Evolutionary conservation across 2,329 filamentous ascomycete genomes (phyloP), one percentile per base, ranked within the genome.

Genomic region (Colletotrichum sp.): DNA sequence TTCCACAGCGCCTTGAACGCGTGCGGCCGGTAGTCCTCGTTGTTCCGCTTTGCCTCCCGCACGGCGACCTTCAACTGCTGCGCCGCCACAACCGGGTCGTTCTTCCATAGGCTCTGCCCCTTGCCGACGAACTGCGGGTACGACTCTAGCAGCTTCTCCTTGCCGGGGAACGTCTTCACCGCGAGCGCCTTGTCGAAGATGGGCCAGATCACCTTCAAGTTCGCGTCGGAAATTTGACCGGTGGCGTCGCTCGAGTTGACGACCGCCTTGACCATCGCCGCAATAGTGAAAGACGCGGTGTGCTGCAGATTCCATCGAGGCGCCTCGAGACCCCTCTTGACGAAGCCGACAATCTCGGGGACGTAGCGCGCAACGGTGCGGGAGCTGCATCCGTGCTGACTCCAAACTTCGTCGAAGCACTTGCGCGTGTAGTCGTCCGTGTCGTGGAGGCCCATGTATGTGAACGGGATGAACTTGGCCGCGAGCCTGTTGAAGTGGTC

Each of bases 241-340:
- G 89, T 87, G 67, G 87, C 85, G 13, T 90, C 89, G 67, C 90
- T 89, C 25, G 91, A 91, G 15, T 88, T 87, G 34, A 90, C 90
- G 5, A 96, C 90, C 2, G 94, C 92, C 25, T 89, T 89, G 15
- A 95, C 90, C 71, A 94, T 92, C 62, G 95, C 94, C 1, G 95
- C 95, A 12, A 96, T 91, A 0, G 96, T 92, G 75, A 97, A 92
- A 9, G 96, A 95, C 11, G 94, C 94, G 0, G 95, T 95, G 80
- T 99, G 96, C 84, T 98, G 97, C 72, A 99, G 91, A 3, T 93
- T 93, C 97, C 97, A 99, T 80, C 95, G 95, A 3, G 95, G 91
- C 3, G 95, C 96, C 39, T 95, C 93, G 9, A 99, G 87, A 69
- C 95, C 91, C 44, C 89, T 87, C 44, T 91, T 88, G 2, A 93